Percentiles rank a stretch among this genome's conserved stretches.
Evolutionary conservation across 2,329 filamentous ascomycete genomes (phyloP).

Genomic region (Penicillium sp.): DNA sequence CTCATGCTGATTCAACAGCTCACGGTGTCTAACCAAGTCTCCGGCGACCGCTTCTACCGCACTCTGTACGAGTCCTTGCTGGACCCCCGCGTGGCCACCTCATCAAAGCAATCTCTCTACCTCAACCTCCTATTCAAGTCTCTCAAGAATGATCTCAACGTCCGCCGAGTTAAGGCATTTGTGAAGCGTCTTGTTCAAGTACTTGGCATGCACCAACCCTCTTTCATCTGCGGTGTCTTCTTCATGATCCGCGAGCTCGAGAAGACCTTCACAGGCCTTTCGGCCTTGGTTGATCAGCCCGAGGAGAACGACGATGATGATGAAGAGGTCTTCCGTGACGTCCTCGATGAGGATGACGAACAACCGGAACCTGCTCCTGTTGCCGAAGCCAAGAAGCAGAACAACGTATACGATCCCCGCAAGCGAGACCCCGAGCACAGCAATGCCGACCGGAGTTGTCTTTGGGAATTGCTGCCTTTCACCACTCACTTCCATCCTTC

Average conservation of each 20-base stretch:
- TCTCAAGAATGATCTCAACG: constrained; percentile 84
- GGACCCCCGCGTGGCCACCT: constrained; percentile 81
- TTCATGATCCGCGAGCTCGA: constrained; percentile 83
- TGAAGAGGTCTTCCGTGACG: constrained; percentile 68
- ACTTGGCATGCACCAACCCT: constrained; percentile 81
- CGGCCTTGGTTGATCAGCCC: constrained; percentile 73
- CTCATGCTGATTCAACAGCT: constrained; percentile 93
- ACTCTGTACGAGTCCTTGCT: constrained; percentile 93
- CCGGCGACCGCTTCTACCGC: constrained; percentile 87
- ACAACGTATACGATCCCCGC: constrained; percentile 70
- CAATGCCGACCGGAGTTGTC: constrained; percentile 86
- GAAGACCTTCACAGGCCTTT: constrained; percentile 74
- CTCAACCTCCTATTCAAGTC: constrained; percentile 87
- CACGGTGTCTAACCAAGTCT: constrained; percentile 73
- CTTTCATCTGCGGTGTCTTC: constrained; percentile 89
- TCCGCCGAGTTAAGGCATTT: constrained; percentile 91
- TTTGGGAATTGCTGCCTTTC: constrained; percentile 85
- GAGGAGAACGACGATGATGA: constrained; percentile 71
- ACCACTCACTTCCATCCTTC: constrained; percentile 88
- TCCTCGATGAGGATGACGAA: constrained; percentile 55
- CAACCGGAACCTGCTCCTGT: constrained; percentile 19
- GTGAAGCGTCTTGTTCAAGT: constrained; percentile 89
- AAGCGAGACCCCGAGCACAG: constrained; percentile 91
- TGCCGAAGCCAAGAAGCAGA: constrained; percentile 32
- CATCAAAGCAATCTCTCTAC: constrained; percentile 94